Evolutionary conservation across 352 stramenopile species (phyloP).

Genomic region (Phytopythium kandeliae): DNA sequence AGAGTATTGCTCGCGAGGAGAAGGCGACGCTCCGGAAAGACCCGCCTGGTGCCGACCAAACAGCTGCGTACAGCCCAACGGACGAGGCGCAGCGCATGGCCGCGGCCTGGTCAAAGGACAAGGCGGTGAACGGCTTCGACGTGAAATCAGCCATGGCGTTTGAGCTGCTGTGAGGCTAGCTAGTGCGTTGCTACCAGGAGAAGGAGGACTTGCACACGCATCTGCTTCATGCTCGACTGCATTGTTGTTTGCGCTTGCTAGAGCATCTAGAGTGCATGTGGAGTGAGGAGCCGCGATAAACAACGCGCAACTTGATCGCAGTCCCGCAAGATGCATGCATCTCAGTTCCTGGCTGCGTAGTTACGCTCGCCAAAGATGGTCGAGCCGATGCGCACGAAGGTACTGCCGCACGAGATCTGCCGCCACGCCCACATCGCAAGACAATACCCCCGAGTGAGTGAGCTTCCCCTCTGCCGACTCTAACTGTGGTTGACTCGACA

Average conservation of each 20-base stretch:
- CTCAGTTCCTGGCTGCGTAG: conserved; percentile 73
- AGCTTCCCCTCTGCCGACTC: too few relatives aligned
- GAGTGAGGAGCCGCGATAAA: too few relatives aligned
- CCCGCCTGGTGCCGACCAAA: conserved; percentile 7
- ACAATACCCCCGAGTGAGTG: background rate
- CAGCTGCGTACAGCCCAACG: conserved; percentile 21
- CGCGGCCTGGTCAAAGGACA: conserved; percentile 45
- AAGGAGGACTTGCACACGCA: background rate
- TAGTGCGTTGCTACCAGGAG: too few relatives aligned
- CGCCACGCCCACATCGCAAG: too few relatives aligned
- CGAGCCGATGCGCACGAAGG: conserved; percentile 95
- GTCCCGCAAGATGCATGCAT: too few relatives aligned
- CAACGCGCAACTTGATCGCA: background rate
- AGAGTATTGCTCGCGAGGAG: conserved; percentile 55
- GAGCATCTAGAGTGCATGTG: background rate
- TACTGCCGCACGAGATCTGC: conserved; percentile 93
- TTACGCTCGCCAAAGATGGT: conserved; percentile 97
- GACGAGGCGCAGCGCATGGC: conserved; percentile 40
- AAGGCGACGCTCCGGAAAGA: conserved; percentile 25
- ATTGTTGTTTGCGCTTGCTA: background rate
- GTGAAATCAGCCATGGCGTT: conserved; percentile 63
- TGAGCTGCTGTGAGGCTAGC: conserved; percentile 42
- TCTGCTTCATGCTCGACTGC: background rate
- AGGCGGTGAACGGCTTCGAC: conserved; percentile 19
- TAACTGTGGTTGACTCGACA: too few relatives aligned